A percentile compares a stretch with the other conserved stretches of the same genome.
These are phyloP conservation scores for Cladosporium austrohemisphaericum DNA, from an alignment of 2,329 filamentous ascomycete genomes.

Conservation along the genomic window DNA sequence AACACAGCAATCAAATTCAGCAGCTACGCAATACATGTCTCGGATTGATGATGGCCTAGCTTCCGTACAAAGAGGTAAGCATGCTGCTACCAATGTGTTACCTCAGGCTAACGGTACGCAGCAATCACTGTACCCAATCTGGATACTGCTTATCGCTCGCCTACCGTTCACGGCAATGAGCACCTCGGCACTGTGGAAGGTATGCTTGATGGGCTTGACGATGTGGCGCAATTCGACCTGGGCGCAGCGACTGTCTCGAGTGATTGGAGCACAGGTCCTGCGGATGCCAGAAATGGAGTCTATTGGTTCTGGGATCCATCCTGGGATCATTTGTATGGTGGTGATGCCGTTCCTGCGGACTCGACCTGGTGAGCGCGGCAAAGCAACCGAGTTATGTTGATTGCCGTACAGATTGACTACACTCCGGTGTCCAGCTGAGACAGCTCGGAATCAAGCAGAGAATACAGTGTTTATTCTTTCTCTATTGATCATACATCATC, in stretches of 20 bases:
- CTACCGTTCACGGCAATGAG: background rate
- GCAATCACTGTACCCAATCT: background rate
- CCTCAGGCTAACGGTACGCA: background rate
- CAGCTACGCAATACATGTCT: background rate
- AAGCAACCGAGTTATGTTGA: no score
- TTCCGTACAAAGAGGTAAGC: constrained; percentile 14
- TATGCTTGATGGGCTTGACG: background rate
- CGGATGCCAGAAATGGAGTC: constrained; percentile 8
- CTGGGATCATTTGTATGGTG: constrained; percentile 14
- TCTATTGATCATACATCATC: no score
- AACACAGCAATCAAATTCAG: background rate
- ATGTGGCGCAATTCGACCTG: background rate
- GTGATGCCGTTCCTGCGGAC: no score
- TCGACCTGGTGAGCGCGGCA: no score
- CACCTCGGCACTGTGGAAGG: background rate
- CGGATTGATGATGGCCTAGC: constrained; percentile 1
- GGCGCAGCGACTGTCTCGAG: background rate
- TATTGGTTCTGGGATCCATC: constrained; percentile 14
- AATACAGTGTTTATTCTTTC: no score
- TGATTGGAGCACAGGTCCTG: constrained; percentile 1
- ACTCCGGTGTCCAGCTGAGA: no score
- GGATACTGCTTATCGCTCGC: background rate
- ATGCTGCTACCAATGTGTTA: background rate
- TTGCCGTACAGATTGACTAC: no score
- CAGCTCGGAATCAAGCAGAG: no score